Evolutionary conservation across 345 rosid species (phyloP).

Genomic region (Reutealis trisperma): DNA sequence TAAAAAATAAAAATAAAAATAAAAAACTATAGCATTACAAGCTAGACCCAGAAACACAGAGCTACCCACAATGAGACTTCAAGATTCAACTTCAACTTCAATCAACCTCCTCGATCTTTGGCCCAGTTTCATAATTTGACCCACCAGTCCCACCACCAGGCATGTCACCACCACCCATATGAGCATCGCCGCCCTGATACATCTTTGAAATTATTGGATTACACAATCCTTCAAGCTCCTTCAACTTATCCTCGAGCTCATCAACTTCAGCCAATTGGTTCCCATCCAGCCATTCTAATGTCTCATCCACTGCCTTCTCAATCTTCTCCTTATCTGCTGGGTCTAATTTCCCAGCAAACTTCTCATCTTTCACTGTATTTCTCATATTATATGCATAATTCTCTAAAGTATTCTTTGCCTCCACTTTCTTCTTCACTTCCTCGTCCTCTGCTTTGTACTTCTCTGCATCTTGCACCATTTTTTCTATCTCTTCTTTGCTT

Average conservation of each 20-base stretch:
- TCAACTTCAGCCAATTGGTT: slow-evolving; percentile 22
- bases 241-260: slow-evolving; percentile 8
- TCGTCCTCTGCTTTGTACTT: slow-evolving; percentile 9
- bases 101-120: slow-evolving; percentile 15
- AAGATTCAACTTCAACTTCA: neutral
- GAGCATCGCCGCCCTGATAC: neutral
- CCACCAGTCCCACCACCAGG: slow-evolving; percentile 7
- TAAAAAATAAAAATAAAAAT: too few relatives aligned
- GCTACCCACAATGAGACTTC: too few relatives aligned
- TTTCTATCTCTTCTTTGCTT: slow-evolving; percentile 12
- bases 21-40: too few relatives aligned
- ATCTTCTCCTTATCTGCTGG: slow-evolving; percentile 3
- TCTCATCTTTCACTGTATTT: slow-evolving; percentile 13
- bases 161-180: slow-evolving; percentile 13
- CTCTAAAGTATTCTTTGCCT: slow-evolving; percentile 11
- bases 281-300: slow-evolving; percentile 11
- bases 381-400: slow-evolving; percentile 17
- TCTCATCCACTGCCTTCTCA: slow-evolving; percentile 12
- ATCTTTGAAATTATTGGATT: slow-evolving; percentile 17
- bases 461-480: slow-evolving; percentile 18
- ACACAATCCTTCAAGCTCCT: slow-evolving; percentile 13
- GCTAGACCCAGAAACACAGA: too few relatives aligned
- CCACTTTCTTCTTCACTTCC: slow-evolving; percentile 17
- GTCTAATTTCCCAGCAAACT: slow-evolving; percentile 9
- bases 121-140: neutral